These are phyloP conservation scores for Crithidia sp. DNA, from an alignment of 208 protist genomes.

Conservation along the genomic window DNA sequence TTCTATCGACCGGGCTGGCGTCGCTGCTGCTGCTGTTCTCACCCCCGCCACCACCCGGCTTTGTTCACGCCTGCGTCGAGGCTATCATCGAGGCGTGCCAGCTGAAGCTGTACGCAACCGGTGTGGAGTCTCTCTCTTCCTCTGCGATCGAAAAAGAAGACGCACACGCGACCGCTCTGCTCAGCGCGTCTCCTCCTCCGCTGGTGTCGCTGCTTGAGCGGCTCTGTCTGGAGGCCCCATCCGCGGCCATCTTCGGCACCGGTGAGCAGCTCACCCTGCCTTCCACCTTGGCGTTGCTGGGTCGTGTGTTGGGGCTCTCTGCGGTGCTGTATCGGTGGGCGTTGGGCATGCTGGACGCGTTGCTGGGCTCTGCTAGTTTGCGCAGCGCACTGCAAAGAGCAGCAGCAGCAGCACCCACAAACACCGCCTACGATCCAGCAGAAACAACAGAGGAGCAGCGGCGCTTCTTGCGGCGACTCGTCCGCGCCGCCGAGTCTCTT, in stretches of 20 bases:
- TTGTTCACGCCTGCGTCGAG: constrained; percentile 24
- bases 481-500: background rate
- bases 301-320: constrained; percentile 44
- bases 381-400: background rate
- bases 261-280: constrained; percentile 31
- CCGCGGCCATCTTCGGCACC: constrained; percentile 61
- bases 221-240: constrained; percentile 40
- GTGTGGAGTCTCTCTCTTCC: constrained; percentile 11
- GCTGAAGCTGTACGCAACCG: constrained; percentile 15
- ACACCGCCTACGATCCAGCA: background rate
- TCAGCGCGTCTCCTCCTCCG: constrained; percentile 3
- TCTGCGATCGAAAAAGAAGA: background rate
- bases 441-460: background rate
- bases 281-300: constrained; percentile 41
- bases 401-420: background rate
- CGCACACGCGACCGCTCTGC: background rate
- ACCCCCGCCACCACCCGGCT: background rate
- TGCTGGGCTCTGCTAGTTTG: constrained; percentile 11
- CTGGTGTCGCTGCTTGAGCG: constrained; percentile 44
- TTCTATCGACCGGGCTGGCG: constrained; percentile 10
- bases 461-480: constrained; percentile 1
- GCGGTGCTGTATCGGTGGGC: constrained; percentile 33
- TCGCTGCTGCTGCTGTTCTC: constrained; percentile 10
- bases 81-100: constrained; percentile 18
- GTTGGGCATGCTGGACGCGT: constrained; percentile 23